phyloP scores from a whole-genome alignment of 2,329 filamentous ascomycete species.

The Dendrostoma leiphaemia region DNA sequence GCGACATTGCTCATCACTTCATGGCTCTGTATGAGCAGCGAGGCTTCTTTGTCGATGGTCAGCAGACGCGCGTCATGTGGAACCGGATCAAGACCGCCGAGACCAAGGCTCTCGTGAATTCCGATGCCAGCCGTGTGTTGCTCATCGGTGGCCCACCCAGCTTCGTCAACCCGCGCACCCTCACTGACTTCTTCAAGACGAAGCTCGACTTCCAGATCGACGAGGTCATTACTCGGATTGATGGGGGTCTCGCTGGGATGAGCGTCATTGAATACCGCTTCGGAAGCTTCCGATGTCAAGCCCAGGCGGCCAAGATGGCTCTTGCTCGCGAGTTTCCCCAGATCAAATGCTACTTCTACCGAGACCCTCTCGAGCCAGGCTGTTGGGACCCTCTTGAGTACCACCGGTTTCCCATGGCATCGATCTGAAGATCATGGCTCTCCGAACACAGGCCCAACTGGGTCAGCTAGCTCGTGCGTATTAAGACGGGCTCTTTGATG shows the following conservation, averaged over 20 bases:
- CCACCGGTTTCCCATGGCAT: background rate
- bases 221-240: constrained; percentile 29
- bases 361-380: constrained; percentile 18
- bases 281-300: constrained; percentile 54
- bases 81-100: constrained; percentile 48
- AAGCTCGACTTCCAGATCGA: constrained; percentile 50
- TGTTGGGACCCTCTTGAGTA: constrained; percentile 5
- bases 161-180: constrained; percentile 41
- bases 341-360: constrained; percentile 22
- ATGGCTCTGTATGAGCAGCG: constrained; percentile 20
- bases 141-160: constrained; percentile 43
- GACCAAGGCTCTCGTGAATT: constrained; percentile 24
- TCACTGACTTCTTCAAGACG: constrained; percentile 39
- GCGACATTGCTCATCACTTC: constrained; percentile 35
- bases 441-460: no score
- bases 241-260: constrained; percentile 18
- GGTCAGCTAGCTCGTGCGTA: no score
- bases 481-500: no score
- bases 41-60: constrained; percentile 36
- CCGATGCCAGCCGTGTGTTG: constrained; percentile 42
- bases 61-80: constrained; percentile 37
- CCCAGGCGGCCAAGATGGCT: constrained; percentile 42
- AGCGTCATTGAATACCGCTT: constrained; percentile 49
- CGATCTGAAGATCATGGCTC: background rate
- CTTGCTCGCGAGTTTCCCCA: constrained; percentile 24